Evolutionary conservation across 305 asterid species (phyloP).

Genomic region (Ilex paraguariensis): DNA sequence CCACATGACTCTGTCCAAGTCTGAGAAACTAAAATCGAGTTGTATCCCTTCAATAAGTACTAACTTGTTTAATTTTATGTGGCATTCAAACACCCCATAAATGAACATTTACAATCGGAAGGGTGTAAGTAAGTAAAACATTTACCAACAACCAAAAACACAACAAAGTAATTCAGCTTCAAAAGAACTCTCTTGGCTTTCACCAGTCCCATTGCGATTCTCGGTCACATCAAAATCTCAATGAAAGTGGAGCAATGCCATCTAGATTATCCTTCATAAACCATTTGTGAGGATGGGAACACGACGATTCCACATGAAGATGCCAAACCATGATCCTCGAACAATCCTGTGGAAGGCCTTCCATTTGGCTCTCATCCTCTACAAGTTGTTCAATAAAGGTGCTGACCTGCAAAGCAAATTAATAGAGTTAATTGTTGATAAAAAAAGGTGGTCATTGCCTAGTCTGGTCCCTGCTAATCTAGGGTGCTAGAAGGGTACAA

Average conservation of each 20-base stretch:
- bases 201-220: constrained; percentile 8
- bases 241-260: constrained; percentile 25
- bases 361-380: constrained; percentile 88
- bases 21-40: too few relatives aligned
- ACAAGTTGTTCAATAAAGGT: constrained; percentile 64
- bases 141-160: too few relatives aligned
- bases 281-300: constrained; percentile 27
- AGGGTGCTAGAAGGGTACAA: not conserved
- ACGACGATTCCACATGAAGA: constrained; percentile 21
- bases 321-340: constrained; percentile 64
- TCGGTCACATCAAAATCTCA: constrained; percentile 1
- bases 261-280: constrained; percentile 20
- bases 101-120: too few relatives aligned
- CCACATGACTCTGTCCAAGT: too few relatives aligned
- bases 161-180: not conserved
- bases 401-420: constrained; percentile 46
- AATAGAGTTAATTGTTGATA: constrained; percentile 1
- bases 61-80: too few relatives aligned
- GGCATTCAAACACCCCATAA: too few relatives aligned
- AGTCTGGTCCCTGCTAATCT: not conserved
- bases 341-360: constrained; percentile 50
- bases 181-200: constrained; percentile 7
- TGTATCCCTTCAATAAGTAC: too few relatives aligned
- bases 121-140: too few relatives aligned
- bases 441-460: not conserved